phyloP scores from a whole-genome alignment of 352 stramenopile species.

The Phytophthora rubi region DNA sequence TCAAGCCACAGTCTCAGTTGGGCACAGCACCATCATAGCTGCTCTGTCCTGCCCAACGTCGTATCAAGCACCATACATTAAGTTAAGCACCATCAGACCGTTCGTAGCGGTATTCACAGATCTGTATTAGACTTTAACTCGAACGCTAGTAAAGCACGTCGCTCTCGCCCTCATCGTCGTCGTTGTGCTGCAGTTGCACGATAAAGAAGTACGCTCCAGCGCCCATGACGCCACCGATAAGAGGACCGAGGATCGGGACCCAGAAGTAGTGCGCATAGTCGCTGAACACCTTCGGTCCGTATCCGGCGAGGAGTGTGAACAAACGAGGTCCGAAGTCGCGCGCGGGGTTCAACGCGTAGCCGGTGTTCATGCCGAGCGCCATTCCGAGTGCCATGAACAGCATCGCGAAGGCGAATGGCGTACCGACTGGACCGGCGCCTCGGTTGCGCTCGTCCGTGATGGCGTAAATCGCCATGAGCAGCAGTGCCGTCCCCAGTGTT shows the following conservation, averaged over 20 bases:
- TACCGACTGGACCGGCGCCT: slow-evolving; percentile 37
- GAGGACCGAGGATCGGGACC: slow-evolving; percentile 56
- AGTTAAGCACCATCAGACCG: background rate
- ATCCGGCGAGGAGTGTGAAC: slow-evolving; percentile 57
- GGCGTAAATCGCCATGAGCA: slow-evolving; percentile 57
- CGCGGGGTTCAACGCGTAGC: slow-evolving; percentile 50
- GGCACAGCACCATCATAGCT: background rate
- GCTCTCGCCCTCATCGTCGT: slow-evolving; percentile 17
- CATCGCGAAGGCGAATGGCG: slow-evolving; percentile 50
- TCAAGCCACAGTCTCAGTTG: background rate
- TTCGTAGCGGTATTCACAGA: background rate
- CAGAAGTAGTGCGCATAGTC: slow-evolving; percentile 61
- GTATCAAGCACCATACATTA: background rate
- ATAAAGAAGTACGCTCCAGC: slow-evolving; percentile 58
- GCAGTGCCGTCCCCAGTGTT: slow-evolving; percentile 51
- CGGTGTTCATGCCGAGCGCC: slow-evolving; percentile 53
- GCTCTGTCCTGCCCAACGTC: background rate
- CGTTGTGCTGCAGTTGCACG: slow-evolving; percentile 57
- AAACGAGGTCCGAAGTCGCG: slow-evolving; percentile 49
- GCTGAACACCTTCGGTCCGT: slow-evolving; percentile 59
- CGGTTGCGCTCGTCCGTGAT: slow-evolving; percentile 58
- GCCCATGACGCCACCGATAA: slow-evolving; percentile 49
- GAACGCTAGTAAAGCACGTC: slow-evolving; percentile 7
- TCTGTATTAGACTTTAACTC: background rate
- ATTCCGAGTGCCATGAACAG: slow-evolving; percentile 67